Percentiles rank a stretch among this genome's conserved stretches.
Conservation (phyloP, 2,329 filamentous ascomycete genomes). For the Grosmannia clavigera region DNA sequence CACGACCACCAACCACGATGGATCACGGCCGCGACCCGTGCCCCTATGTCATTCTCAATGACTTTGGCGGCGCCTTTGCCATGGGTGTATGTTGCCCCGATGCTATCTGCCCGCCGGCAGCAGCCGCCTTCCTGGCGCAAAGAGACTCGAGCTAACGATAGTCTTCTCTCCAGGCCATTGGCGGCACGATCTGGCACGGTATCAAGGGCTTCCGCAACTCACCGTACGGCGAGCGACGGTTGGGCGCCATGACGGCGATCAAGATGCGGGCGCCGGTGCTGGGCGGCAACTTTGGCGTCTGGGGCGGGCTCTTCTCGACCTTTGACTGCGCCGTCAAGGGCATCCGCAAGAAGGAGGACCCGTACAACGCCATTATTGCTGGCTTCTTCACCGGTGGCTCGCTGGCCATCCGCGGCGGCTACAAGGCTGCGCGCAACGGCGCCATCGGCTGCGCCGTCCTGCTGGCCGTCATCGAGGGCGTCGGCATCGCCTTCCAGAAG, state of each 20-base stretch:
- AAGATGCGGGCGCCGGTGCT: constrained; percentile 94
- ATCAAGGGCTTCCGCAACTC: constrained; percentile 89
- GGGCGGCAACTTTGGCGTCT: constrained; percentile 95
- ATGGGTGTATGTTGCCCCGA: constrained; percentile 14
- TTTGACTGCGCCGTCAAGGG: constrained; percentile 97
- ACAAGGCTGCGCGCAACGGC: constrained; percentile 83
- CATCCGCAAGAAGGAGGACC: constrained; percentile 89
- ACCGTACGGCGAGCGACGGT: constrained; percentile 84
- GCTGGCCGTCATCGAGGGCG: constrained; percentile 91
- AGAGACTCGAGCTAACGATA: background rate
- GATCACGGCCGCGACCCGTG: constrained; percentile 96
- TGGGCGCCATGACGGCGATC: constrained; percentile 92
- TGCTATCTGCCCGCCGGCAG: background rate
- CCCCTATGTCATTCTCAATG: constrained; percentile 90
- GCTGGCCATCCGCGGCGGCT: constrained; percentile 81
- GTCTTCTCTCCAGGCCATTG: constrained; percentile 44
- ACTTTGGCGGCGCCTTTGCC: constrained; percentile 68
- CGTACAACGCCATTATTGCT: constrained; percentile 94
- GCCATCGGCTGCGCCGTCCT: constrained; percentile 93
- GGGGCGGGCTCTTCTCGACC: constrained; percentile 91
- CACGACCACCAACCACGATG: constrained; percentile 35
- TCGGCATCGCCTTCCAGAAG: constrained; percentile 88
- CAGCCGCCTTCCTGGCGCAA: too few relatives aligned
- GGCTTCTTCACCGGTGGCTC: constrained; percentile 94
- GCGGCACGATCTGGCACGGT: constrained; percentile 86